A percentile compares a stretch with the other conserved stretches of the same genome.
Conservation (phyloP, 208 protist species). For the Angomonas ambiguus region DNA sequence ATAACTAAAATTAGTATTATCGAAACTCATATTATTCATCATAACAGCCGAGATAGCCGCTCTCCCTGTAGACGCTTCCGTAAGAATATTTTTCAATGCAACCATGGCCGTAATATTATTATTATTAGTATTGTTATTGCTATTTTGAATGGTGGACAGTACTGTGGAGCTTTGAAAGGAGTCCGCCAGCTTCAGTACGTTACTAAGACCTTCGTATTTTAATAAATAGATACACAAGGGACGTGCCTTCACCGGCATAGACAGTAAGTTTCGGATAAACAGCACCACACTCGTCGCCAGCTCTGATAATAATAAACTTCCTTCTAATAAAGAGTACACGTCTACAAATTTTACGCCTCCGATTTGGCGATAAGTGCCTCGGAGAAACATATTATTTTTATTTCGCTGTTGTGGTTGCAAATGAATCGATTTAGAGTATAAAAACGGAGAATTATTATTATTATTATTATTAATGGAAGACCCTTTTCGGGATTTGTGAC, state of each 20-base stretch:
- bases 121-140: neutral
- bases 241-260: slow-evolving; percentile 45
- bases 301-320: slow-evolving; percentile 29
- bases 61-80: neutral
- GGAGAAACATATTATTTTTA: slow-evolving; percentile 25
- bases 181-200: slow-evolving; percentile 23
- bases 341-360: slow-evolving; percentile 59
- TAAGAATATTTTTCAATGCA: slow-evolving; percentile 1
- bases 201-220: slow-evolving; percentile 50
- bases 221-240: slow-evolving; percentile 57
- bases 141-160: neutral
- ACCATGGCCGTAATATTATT: neutral
- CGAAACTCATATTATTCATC: slow-evolving; percentile 11
- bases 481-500: neutral
- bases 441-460: slow-evolving; percentile 8
- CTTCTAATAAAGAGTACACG: slow-evolving; percentile 34
- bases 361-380: slow-evolving; percentile 54
- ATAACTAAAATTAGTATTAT: too few relatives aligned
- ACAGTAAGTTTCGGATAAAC: slow-evolving; percentile 45
- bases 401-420: neutral
- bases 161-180: neutral
- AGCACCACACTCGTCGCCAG: slow-evolving; percentile 34
- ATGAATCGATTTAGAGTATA: neutral
- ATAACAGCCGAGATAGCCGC: neutral
- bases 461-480: neutral